A percentile compares a stretch with the other conserved stretches of the same genome.
phyloP scores from a whole-genome alignment of 805 yeast genomes.

The Priceomyces medius region DNA sequence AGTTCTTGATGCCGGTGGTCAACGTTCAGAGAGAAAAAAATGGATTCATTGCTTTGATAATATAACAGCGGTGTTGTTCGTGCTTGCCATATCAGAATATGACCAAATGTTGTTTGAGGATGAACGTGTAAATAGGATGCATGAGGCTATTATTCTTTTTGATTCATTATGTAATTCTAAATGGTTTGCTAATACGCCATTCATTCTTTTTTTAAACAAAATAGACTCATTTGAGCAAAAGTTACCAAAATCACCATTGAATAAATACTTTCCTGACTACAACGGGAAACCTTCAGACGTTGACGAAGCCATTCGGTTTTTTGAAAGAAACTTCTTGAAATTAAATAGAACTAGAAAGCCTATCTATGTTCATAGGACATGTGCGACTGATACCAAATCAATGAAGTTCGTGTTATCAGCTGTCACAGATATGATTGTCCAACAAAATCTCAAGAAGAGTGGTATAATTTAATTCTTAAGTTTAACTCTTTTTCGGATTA shows the following conservation, averaged over 20 bases:
- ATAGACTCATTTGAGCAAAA: constrained; percentile 78
- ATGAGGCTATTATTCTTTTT: constrained; percentile 82
- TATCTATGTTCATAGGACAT: constrained; percentile 88
- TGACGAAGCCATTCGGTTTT: constrained; percentile 66
- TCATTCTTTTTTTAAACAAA: constrained; percentile 86
- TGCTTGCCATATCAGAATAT: constrained; percentile 86
- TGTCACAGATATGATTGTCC: constrained; percentile 87
- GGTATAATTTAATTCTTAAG: constrained; percentile 54
- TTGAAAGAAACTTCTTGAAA: constrained; percentile 64
- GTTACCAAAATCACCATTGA: constrained; percentile 62
- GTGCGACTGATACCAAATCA: constrained; percentile 89
- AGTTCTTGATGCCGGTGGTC: constrained; percentile 96
- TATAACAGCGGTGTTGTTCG: constrained; percentile 83
- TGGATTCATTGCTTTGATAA: constrained; percentile 96
- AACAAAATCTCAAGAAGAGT: constrained; percentile 73
- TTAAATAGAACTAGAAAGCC: constrained; percentile 68
- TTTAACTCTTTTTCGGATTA: background rate
- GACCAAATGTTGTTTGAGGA: constrained; percentile 93
- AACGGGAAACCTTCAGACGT: constrained; percentile 60
- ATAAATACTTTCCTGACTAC: constrained; percentile 75
- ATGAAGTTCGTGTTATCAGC: constrained; percentile 92
- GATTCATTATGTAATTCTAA: constrained; percentile 78
- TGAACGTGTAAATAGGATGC: constrained; percentile 83
- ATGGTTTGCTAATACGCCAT: constrained; percentile 85
- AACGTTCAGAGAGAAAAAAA: constrained; percentile 83